Evolutionary conservation across 140 eudicot species (phyloP), one percentile per base, ranked within the genome.

Genomic region (Flaveria floridana): DNA sequence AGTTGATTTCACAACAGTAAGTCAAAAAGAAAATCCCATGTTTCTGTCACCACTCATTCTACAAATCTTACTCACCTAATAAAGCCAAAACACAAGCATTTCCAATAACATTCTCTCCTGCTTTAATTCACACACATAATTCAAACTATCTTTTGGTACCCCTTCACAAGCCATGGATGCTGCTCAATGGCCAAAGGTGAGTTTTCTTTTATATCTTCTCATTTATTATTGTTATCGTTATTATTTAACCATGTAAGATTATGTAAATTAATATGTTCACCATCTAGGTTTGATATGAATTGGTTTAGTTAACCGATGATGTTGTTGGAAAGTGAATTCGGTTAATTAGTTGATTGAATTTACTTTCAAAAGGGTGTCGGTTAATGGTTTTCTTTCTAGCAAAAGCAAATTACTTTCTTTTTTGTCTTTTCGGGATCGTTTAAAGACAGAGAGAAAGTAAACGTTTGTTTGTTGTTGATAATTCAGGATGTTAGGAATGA

Each of bases 171-270:
- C 68, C 89, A 89, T 89, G 96, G 96, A 89, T 85, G 80, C 90
- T 83, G 83, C 87, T 87, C 92, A 85, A 80, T 89, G 96, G 96
- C 68, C 86, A 41, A 88, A 89, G 96, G 96, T 85, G n/a, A 56
- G 82, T 75, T 53, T 59, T 63, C n/a, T 8, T 34, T 34, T 34
- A 34, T 6, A 26, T 64, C 58, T 74, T 26, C 16, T 53, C 9
- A n/a, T 53, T 53, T 15, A n/a, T 25, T 25, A 25, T 12, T 21
- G 12, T 59, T 21, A 13, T 13, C 5, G 4, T 59, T 21, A 13
- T 13, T 5, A 13, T 61, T 30, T 30, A 63, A 68, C 73, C 18
- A 64, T 65, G 16, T 48, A 63, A 23, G 66, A 30, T 42, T 56
- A 66, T 56, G 70, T 7, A 42, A 28, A 42, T 48, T 39, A 53